Evolutionary conservation across 2,329 filamentous ascomycete species (phyloP).

Genomic region (Keithomyces neogunnii): DNA sequence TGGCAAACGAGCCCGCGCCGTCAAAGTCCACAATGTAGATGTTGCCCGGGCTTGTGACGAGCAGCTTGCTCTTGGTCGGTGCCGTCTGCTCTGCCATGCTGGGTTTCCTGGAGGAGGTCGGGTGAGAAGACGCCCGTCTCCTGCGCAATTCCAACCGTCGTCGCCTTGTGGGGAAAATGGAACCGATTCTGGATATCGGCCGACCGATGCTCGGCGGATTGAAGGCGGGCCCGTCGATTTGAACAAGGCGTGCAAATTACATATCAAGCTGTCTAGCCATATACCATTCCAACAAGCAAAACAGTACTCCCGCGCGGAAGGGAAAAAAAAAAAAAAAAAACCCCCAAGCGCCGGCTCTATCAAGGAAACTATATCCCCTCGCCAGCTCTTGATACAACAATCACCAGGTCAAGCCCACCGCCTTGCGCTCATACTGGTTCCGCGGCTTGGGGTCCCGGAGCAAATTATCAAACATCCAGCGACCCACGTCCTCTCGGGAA

Average conservation of each 20-base stretch:
- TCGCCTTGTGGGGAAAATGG: too few relatives aligned
- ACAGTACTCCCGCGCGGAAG: not conserved
- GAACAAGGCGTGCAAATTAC: too few relatives aligned
- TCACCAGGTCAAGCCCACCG: constrained; percentile 20
- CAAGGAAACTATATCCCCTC: constrained; percentile 15
- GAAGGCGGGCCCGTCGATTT: too few relatives aligned
- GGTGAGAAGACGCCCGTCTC: too few relatives aligned
- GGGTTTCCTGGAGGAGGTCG: not conserved
- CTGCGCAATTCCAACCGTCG: too few relatives aligned
- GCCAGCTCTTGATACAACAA: constrained; percentile 11
- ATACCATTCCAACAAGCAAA: not conserved
- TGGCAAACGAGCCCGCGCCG: constrained; percentile 26
- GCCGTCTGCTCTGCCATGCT: not conserved
- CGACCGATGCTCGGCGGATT: too few relatives aligned
- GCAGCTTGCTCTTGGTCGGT: constrained; percentile 13
- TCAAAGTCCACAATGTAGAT: constrained; percentile 34
- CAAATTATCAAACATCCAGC: constrained; percentile 31
- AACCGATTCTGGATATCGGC: too few relatives aligned
- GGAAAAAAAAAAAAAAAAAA: not conserved
- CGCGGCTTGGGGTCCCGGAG: constrained; percentile 11
- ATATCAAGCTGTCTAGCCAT: not conserved
- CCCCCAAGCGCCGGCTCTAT: not conserved
- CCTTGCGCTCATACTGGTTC: constrained; percentile 19
- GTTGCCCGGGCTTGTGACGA: constrained; percentile 31
- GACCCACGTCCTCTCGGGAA: constrained; percentile 30